A percentile compares a stretch with the other conserved stretches of the same genome.
Conservation (phyloP, 176 grass and related monocot species). For the Lolium rigidum region DNA sequence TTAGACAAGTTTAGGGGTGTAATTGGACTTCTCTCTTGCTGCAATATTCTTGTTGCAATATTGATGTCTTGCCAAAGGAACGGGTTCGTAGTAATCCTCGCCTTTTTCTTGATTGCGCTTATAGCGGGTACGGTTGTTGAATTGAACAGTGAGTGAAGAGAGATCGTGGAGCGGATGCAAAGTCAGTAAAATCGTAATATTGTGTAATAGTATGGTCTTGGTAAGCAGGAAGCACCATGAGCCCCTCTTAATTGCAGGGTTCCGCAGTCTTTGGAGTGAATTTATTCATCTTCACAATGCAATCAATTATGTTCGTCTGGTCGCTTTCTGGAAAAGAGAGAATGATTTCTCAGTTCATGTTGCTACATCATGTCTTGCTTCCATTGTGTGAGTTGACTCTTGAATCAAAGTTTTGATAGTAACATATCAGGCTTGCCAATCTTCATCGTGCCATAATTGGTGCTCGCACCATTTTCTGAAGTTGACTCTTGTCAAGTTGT, state of each 20-base stretch:
- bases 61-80: neutral
- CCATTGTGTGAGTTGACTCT: slow-evolving; percentile 19
- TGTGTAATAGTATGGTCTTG: too few relatives aligned
- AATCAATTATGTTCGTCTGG: too few relatives aligned
- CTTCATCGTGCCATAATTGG: slow-evolving; percentile 15
- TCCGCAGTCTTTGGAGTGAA: neutral
- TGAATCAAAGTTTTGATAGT: neutral
- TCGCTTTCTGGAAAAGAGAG: neutral
- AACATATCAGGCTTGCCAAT: slow-evolving; percentile 10
- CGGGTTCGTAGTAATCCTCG: neutral
- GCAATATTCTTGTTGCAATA: neutral
- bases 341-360: too few relatives aligned
- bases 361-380: neutral
- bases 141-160: neutral
- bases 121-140: neutral
- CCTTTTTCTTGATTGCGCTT: neutral
- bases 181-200: neutral
- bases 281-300: neutral
- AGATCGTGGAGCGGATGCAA: neutral
- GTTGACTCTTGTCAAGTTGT: neutral
- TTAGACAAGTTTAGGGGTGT: too few relatives aligned
- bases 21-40: too few relatives aligned
- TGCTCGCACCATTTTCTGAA: neutral
- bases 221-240: neutral
- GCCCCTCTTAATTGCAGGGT: neutral